phyloP scores from a whole-genome alignment of 306 rosid species.

The Lupinus albus region DNA sequence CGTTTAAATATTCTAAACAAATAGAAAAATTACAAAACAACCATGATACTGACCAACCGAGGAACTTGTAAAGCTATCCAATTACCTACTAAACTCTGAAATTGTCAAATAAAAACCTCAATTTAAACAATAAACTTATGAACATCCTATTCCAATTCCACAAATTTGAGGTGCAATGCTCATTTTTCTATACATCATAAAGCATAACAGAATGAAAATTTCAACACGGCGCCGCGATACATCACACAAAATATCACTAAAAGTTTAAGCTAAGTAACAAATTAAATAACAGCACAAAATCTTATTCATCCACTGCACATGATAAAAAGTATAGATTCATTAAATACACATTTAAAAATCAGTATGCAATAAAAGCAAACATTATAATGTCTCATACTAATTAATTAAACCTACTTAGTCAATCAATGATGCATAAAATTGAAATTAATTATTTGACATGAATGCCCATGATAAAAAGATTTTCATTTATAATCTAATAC shows the following conservation, averaged over 20 bases:
- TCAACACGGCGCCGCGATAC: not conserved
- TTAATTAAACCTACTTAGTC: no score
- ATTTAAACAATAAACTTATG: not conserved
- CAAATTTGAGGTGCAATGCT: not conserved
- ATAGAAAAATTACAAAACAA: constrained; percentile 17
- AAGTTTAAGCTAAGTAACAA: not conserved
- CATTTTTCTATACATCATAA: not conserved
- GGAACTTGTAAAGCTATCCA: constrained; percentile 3
- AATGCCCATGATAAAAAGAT: no score
- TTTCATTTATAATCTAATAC: no score
- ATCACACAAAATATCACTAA: not conserved
- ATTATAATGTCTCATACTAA: no score
- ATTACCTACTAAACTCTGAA: constrained; percentile 29
- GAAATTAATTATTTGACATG: no score
- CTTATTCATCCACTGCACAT: no score
- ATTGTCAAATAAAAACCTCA: constrained; percentile 12
- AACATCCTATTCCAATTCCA: constrained; percentile 9
- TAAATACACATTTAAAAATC: no score
- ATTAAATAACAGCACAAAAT: not conserved
- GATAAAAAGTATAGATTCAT: no score
- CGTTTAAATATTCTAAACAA: constrained; percentile 19
- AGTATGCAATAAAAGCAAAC: no score
- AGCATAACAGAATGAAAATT: constrained; percentile 11
- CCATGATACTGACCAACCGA: constrained; percentile 6
- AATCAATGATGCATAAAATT: no score